Conservation (phyloP, 106 monocot species). For the Dactylorhiza incarnata region DNA sequence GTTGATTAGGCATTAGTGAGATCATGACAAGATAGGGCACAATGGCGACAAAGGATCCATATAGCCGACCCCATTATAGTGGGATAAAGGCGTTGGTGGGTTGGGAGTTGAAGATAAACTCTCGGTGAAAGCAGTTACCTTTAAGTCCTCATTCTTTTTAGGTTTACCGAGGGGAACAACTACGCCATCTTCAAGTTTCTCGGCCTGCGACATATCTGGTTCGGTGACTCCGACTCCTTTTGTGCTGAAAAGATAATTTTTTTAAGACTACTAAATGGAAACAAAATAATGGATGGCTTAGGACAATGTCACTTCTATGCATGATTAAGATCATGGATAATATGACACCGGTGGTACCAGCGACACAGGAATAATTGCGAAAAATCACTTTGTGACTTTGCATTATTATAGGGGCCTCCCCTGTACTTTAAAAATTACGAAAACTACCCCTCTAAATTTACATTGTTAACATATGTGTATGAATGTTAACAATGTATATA, state of each 20-base stretch:
- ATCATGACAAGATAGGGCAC: too few relatives aligned
- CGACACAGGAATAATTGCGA: not conserved
- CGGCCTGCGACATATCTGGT: slow-evolving; percentile 48
- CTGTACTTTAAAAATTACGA: too few relatives aligned
- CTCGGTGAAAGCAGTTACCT: slow-evolving; percentile 26
- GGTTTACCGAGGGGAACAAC: slow-evolving; percentile 77
- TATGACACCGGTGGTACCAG: not conserved
- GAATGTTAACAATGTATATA: too few relatives aligned
- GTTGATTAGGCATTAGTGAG: too few relatives aligned
- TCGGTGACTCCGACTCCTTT: slow-evolving; percentile 79
- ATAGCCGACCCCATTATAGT: too few relatives aligned
- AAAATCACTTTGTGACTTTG: not conserved
- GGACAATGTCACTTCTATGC: not conserved
- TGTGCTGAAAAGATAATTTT: slow-evolving; percentile 37
- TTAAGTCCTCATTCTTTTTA: slow-evolving; percentile 24
- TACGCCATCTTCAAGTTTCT: slow-evolving; percentile 54
- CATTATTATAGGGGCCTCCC: not conserved
- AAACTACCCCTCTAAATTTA: too few relatives aligned
- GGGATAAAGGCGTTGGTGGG: too few relatives aligned
- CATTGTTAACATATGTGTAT: too few relatives aligned
- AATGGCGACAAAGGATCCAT: too few relatives aligned
- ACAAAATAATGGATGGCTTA: not conserved
- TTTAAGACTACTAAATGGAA: not conserved
- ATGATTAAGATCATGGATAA: not conserved
- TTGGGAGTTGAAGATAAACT: too few relatives aligned